These are phyloP conservation scores for Rhododendron vialii DNA, from an alignment of 148 eudicot species.

Conservation along the genomic window DNA sequence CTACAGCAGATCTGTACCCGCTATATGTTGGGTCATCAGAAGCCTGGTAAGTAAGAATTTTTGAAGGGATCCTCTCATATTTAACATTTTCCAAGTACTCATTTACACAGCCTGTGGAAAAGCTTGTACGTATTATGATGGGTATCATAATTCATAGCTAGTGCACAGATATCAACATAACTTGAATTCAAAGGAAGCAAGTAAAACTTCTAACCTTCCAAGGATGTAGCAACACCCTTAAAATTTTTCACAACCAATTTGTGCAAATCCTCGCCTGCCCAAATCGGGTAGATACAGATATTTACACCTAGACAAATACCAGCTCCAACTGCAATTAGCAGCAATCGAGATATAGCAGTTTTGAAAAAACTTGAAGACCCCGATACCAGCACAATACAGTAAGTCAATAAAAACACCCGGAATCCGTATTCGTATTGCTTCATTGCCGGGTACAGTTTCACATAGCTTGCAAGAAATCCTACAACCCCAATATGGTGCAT, in stretches of 20 bases:
- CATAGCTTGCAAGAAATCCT: conserved; percentile 51
- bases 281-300: conserved; percentile 59
- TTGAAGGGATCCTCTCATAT: conserved; percentile 54
- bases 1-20: conserved; percentile 56
- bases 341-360: conserved; percentile 54
- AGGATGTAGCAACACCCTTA: conserved; percentile 56
- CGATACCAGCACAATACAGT: conserved; percentile 65
- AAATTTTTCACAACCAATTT: conserved; percentile 66
- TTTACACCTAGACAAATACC: conserved; percentile 49
- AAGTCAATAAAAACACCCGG: conserved; percentile 64
- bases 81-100: conserved; percentile 39
- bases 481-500: conserved; percentile 4
- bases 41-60: conserved; percentile 49
- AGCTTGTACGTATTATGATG: neutral
- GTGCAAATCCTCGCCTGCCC: conserved; percentile 83
- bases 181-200: neutral
- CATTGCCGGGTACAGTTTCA: conserved; percentile 53
- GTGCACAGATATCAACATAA: neutral
- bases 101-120: conserved; percentile 42
- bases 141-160: neutral
- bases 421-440: conserved; percentile 71
- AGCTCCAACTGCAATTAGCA: conserved; percentile 64
- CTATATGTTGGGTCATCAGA: conserved; percentile 55
- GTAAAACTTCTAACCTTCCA: conserved; percentile 38
- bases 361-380: conserved; percentile 43